Base-by-base conservation (phyloP, 345 rosid genomes). In the Gossypium mustelinum region DNA sequence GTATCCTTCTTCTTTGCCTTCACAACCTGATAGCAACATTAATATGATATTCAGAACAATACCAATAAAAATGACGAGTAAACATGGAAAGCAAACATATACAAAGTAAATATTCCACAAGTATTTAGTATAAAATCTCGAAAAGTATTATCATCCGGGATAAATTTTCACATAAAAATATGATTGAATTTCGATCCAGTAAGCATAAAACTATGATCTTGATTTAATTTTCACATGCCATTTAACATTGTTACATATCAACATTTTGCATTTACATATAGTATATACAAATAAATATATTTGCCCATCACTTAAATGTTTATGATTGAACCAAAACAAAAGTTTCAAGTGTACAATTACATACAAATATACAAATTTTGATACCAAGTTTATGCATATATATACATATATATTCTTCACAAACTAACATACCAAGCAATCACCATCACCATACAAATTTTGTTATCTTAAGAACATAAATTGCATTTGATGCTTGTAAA, bases 1-100 rank as follows among this genome's bases (percentile, higher is more conserved):
- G 92, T 81, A 60, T 93, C 98, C 69, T 92, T 93, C 90, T 87
- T 96, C 88, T 86, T 96, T 13, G 98, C 98, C 77, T 97, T 86
- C 71, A 95, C 99, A 75, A 95, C 99, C 99, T 95, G 84, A 82
- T 55, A 50, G 39, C 39, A 29, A 29, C 39, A 29, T 29, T 29
- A 29, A 29, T 29, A 29, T 29, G 25, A 81, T 52, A 63, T 25
- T 68, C 70, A 75, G 77, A 76, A 71, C 39, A 66, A 66, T 25
- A 65, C 54, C 55, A 68, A 67, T 17, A 20, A 17, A 56, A 59
- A 45, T 20, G 18, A n/a, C n/a, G 34, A 60, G 58, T 29, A 29
- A 2, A 29, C 59, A 51, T 14, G 11, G 12, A 25, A 51, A 17
- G 2, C 54, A 25, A 24, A 25, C 17, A 9, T n/a, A 52, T 17